Conservation (phyloP, 208 protist species). For the Trypanosoma scelopori region DNA sequence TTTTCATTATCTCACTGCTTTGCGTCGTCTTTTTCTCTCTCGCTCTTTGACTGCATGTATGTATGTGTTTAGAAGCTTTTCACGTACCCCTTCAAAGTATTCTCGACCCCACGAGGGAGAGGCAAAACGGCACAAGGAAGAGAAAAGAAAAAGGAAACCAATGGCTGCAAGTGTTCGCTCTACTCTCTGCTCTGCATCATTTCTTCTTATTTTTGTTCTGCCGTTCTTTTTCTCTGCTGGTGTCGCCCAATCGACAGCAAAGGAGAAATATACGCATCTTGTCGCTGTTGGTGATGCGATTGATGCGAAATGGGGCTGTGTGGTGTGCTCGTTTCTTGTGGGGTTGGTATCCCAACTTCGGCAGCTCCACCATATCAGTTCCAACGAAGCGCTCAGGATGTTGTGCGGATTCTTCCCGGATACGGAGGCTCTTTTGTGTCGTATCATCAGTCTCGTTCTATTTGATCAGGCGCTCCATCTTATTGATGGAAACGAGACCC, state of each 20-base stretch:
- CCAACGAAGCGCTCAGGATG: conserved; percentile 11
- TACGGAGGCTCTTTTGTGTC: conserved; percentile 10
- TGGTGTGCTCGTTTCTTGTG: conserved; percentile 28
- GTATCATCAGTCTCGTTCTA: conserved; percentile 15
- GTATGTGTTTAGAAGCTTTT: too few species aligned
- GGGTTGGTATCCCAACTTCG: conserved; percentile 27
- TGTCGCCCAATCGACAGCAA: background rate
- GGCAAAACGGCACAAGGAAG: background rate
- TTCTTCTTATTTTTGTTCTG: background rate
- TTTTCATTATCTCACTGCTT: too few species aligned
- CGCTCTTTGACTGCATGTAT: too few species aligned
- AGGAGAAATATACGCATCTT: background rate
- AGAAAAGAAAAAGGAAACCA: background rate
- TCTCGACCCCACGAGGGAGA: too few species aligned
- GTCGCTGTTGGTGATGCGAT: background rate
- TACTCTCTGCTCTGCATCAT: background rate
- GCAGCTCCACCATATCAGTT: conserved; percentile 22
- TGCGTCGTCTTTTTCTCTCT: too few species aligned
- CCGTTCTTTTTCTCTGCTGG: background rate
- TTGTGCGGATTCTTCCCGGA: conserved; percentile 24
- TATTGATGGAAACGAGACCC: conserved; percentile 27
- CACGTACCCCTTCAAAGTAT: too few species aligned
- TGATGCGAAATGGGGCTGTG: conserved; percentile 24
- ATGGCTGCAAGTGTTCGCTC: background rate
- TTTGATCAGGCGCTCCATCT: conserved; percentile 12